A percentile compares a stretch with the other conserved stretches of the same genome.
Evolutionary conservation across 1,284 basidiomycete species (phyloP).

Genomic region (Ceraceosorus guamensis): DNA sequence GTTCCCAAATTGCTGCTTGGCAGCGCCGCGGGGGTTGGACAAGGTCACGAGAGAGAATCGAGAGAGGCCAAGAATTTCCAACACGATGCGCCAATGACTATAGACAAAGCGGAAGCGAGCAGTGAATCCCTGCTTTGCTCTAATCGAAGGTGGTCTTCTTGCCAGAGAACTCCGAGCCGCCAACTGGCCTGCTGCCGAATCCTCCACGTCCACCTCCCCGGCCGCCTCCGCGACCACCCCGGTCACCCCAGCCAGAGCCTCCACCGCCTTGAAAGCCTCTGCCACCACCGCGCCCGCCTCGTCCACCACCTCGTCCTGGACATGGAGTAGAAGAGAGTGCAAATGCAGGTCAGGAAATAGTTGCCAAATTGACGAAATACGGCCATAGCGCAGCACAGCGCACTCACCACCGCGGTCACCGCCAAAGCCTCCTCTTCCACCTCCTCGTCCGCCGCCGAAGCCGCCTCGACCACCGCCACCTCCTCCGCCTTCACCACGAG

Average conservation of each 20-base stretch:
- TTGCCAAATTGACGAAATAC: no score
- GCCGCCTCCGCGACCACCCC: conserved; percentile 10
- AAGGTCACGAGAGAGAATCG: no score
- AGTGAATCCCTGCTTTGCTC: no score
- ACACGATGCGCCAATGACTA: no score
- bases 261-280: conserved; percentile 3
- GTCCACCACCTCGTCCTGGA: conserved; percentile 3
- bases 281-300: conserved; percentile 6
- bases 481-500: conserved; percentile 58
- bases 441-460: conserved; percentile 10
- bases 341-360: no score
- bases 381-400: no score
- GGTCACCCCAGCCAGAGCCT: conserved; percentile 5
- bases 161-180: conserved; percentile 1
- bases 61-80: no score
- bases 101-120: no score
- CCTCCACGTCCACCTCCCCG: conserved; percentile 6
- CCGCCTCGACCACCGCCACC: conserved; percentile 17
- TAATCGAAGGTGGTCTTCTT: conserved; percentile 14
- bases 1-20: no score
- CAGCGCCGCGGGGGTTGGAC: no score
- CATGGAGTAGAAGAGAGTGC: no score
- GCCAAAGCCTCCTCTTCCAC: conserved; percentile 6
- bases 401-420: conserved; percentile 2
- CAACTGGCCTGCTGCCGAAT: conserved; percentile 7